Percentiles rank a stretch among this genome's conserved stretches.
phyloP scores from a whole-genome alignment of 2,329 filamentous ascomycete genomes.

The Neopestalotiopsis clavispora region DNA sequence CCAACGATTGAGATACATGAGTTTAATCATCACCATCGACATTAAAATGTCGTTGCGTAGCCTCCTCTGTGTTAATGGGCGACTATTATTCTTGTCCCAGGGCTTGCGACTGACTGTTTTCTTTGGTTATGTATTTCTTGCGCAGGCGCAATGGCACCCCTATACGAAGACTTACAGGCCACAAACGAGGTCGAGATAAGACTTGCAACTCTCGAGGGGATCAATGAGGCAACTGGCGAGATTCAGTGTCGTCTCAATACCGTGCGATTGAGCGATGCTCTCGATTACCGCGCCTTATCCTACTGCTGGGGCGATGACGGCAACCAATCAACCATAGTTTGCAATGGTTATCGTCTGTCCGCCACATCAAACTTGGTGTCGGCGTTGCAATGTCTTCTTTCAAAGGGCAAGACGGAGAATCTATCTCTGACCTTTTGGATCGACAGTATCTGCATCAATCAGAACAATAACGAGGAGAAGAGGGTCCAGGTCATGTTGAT shows the following conservation, averaged over 20 bases:
- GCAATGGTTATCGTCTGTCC: background rate
- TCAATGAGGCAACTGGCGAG: background rate
- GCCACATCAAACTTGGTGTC: background rate
- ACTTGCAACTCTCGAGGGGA: background rate
- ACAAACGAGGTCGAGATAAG: background rate
- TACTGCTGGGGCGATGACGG: slow-evolving; percentile 14
- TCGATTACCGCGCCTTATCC: slow-evolving; percentile 6
- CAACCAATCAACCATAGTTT: background rate
- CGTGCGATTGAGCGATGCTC: background rate
- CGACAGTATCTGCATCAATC: slow-evolving; percentile 4
- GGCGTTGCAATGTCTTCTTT: background rate
- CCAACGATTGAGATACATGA: background rate
- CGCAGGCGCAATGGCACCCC: background rate
- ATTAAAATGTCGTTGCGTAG: too few relatives aligned
- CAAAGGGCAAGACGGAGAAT: background rate
- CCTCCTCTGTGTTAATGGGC: too few relatives aligned
- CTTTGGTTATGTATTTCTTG: background rate
- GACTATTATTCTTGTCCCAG: background rate
- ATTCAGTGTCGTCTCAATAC: background rate
- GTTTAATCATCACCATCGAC: too few relatives aligned
- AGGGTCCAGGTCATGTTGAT: slow-evolving; percentile 1
- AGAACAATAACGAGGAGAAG: slow-evolving; percentile 3
- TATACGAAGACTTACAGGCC: background rate
- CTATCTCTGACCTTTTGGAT: slow-evolving; percentile 6
- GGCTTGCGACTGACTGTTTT: background rate